Percentiles rank a stretch among this genome's conserved stretches.
phyloP scores from a whole-genome alignment of 805 yeast species.

The Saccharomyces jurei region DNA sequence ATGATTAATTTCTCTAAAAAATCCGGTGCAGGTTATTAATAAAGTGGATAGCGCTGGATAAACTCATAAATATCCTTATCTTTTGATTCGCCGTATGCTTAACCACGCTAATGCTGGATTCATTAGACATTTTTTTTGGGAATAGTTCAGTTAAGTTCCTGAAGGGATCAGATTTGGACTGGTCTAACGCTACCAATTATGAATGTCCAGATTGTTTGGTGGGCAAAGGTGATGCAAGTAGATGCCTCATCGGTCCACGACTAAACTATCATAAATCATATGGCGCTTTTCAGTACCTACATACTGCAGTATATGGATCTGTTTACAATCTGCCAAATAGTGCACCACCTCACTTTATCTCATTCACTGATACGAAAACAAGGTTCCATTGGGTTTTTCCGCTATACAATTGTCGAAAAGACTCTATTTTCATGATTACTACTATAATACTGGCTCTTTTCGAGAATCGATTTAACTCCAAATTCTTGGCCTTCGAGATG shows the following conservation, averaged over 20 bases:
- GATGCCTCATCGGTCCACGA: constrained; percentile 4
- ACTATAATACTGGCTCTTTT: too few species aligned
- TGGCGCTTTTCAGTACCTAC: constrained; percentile 6
- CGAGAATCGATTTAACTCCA: too few species aligned
- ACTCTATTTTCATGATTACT: too few species aligned
- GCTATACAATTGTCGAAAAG: too few species aligned
- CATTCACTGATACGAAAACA: constrained; percentile 9
- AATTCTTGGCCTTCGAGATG: too few species aligned
- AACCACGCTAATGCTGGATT: neutral
- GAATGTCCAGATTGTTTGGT: constrained; percentile 7
- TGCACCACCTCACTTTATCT: constrained; percentile 4
- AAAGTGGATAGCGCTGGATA: too few species aligned
- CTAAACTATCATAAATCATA: constrained; percentile 3
- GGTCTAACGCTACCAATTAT: neutral
- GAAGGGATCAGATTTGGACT: neutral
- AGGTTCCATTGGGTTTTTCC: constrained; percentile 7
- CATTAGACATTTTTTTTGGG: neutral
- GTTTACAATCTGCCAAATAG: constrained; percentile 1
- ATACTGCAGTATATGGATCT: constrained; percentile 1
- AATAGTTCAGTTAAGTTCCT: neutral
- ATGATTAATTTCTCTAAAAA: too few species aligned
- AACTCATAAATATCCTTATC: too few species aligned
- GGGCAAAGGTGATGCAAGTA: constrained; percentile 4
- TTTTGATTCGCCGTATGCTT: neutral
- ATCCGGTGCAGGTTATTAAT: too few species aligned